Percentiles rank a stretch among this genome's conserved stretches.
phyloP scores from a whole-genome alignment of 768 basidiomycete genomes.

The Pluteus cervinus region DNA sequence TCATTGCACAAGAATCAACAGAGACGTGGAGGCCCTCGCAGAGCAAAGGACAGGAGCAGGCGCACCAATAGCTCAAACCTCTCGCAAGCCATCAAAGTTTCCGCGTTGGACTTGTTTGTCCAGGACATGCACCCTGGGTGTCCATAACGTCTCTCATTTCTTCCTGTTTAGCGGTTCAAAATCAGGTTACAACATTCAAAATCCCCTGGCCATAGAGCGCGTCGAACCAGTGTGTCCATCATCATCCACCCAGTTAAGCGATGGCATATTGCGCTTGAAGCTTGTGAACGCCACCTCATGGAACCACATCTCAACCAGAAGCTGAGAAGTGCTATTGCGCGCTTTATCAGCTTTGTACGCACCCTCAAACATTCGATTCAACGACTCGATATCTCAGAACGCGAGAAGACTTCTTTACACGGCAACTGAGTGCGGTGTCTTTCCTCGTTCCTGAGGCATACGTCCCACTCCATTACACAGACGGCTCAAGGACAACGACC shows the following conservation, averaged over 20 bases:
- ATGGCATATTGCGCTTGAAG: constrained; percentile 59
- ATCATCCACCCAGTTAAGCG: constrained; percentile 72
- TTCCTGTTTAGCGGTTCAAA: constrained; percentile 67
- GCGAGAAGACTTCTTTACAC: constrained; percentile 82
- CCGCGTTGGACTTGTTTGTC: constrained; percentile 78
- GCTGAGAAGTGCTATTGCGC: constrained; percentile 85
- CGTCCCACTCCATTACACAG: constrained; percentile 52
- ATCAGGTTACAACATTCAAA: constrained; percentile 64
- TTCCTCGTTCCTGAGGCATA: constrained; percentile 48
- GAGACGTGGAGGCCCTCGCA: constrained; percentile 53
- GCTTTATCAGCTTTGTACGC: constrained; percentile 82
- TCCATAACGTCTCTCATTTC: constrained; percentile 80
- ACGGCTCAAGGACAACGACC: constrained; percentile 65
- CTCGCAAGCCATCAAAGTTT: constrained; percentile 65
- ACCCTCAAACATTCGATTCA: constrained; percentile 74
- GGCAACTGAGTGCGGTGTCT: constrained; percentile 77
- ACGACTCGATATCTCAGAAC: constrained; percentile 84
- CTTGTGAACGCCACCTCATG: constrained; percentile 46
- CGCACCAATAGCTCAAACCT: constrained; percentile 55
- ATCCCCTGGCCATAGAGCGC: constrained; percentile 69
- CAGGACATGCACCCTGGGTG: constrained; percentile 60
- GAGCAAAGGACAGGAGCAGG: constrained; percentile 72
- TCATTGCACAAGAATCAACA: too few species aligned
- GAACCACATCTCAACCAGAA: constrained; percentile 62
- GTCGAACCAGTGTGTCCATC: constrained; percentile 70